These are phyloP conservation scores for Wickerhamomyces ciferrii DNA, from an alignment of 805 yeast genomes.

Conservation along the genomic window DNA sequence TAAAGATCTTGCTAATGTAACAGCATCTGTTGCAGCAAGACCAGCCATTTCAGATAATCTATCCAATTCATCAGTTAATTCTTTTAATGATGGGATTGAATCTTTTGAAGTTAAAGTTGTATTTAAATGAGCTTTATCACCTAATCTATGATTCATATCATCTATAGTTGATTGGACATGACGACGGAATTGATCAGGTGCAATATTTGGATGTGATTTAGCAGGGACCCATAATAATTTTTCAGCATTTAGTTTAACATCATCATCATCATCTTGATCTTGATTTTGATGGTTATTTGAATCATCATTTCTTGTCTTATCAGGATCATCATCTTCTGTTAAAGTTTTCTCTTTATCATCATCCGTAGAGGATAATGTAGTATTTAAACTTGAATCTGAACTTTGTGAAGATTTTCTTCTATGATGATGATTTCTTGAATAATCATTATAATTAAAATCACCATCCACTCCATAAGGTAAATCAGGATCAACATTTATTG, in stretches of 20 bases:
- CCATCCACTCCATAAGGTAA: constrained; percentile 41
- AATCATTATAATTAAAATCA: constrained; percentile 24
- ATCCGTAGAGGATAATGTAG: background rate
- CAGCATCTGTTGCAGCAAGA: constrained; percentile 73
- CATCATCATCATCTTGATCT: background rate
- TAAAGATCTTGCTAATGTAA: constrained; percentile 73
- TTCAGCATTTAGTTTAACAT: constrained; percentile 29
- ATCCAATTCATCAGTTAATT: constrained; percentile 71
- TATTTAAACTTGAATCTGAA: constrained; percentile 4
- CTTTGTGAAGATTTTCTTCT: constrained; percentile 12
- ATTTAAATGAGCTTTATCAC: background rate
- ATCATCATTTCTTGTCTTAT: background rate
- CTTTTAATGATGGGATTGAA: constrained; percentile 59
- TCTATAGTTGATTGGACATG: constrained; percentile 47
- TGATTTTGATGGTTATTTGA: background rate
- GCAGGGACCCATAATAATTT: constrained; percentile 94
- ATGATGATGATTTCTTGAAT: constrained; percentile 15
- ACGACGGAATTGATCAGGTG: constrained; percentile 77
- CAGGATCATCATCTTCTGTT: constrained; percentile 3
- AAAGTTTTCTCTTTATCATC: constrained; percentile 5
- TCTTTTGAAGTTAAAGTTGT: constrained; percentile 7
- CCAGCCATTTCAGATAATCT: constrained; percentile 74
- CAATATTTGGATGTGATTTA: constrained; percentile 86
- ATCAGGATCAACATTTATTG: constrained; percentile 62
- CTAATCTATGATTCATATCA: constrained; percentile 17